Evolutionary conservation across 352 stramenopile genomes (phyloP), one percentile per base, ranked within the genome.

Genomic region (Globisporangium acanthophoron): DNA sequence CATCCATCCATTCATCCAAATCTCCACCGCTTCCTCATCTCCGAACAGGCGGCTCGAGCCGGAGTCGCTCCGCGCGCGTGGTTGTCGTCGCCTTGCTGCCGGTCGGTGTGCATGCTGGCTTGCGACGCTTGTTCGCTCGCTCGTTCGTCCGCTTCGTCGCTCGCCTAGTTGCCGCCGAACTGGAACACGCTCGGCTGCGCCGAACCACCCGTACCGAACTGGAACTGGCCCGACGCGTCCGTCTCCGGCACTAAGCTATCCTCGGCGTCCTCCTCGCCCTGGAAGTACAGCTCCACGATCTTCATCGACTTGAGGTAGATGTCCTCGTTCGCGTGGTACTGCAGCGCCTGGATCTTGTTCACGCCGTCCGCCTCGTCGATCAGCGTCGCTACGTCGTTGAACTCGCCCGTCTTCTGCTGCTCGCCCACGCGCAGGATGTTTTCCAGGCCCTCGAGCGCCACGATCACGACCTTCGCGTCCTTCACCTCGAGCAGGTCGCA

Each of bases 391-490:
- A 99, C 94, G 43, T 96, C 69, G 74, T 99, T 99, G 58, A 97
- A 84, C 29, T 94, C 78, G 44, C 71, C 71, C 24, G 73, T 73
- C 69, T 87, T 87, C 70, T 82, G 65, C 49, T 67, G 58, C 49
- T 90, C 76, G 33, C 87, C 88, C 35, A 98, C 87, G 62, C 96
- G 97, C 56, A 99, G 79, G 58, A 99, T 99, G 78, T 99, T 99
- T 65, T 99, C 97, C 31, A 99, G 87, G 21, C 96, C 97, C 73
- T 99, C 97, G 35, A 99, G 76, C 13, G 97, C 96, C 50, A 99
- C 97, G 35, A 96, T 98, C 47, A 99, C 89, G 71, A 99, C 97
- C 83, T 99, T 99, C 7, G 92, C 82, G 71, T 99, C 97, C 65
- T 96, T 93, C 11, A 98, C 91, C 16, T 90, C 90, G 35, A 99